These are phyloP conservation scores for Solanum bulbocastanum DNA, from an alignment of 257 asterid genomes.

Conservation along the genomic window DNA sequence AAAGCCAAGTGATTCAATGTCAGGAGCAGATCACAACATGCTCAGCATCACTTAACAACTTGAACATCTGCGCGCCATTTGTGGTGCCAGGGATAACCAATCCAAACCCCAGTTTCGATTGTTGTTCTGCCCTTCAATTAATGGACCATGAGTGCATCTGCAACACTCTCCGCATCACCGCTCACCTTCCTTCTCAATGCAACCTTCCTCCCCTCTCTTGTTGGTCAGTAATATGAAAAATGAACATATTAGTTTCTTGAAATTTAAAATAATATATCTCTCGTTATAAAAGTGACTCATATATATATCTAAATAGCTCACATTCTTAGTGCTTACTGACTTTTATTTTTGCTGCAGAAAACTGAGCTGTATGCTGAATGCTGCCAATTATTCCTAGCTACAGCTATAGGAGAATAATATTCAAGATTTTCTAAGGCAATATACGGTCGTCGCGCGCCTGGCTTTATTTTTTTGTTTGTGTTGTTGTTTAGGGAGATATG, in stretches of 20 bases:
- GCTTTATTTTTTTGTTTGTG: neutral
- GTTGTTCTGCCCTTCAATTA: constrained; percentile 20
- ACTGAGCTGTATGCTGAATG: constrained; percentile 9
- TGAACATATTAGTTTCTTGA: neutral
- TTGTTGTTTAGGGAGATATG: neutral
- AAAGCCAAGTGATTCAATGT: neutral
- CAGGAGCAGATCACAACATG: constrained; percentile 14
- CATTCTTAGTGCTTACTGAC: neutral
- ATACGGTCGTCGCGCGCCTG: too few relatives aligned
- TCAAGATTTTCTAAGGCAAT: neutral
- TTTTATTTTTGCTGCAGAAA: constrained; percentile 6
- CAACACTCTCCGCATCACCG: constrained; percentile 28
- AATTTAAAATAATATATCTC: neutral
- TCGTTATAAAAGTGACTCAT: too few relatives aligned
- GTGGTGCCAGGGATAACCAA: constrained; percentile 11
- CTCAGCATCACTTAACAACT: constrained; percentile 24
- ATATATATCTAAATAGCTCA: neutral
- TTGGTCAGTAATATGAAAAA: neutral
- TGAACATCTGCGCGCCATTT: constrained; percentile 23
- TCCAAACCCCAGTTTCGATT: constrained; percentile 11
- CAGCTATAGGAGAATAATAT: constrained; percentile 1
- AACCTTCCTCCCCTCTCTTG: constrained; percentile 42
- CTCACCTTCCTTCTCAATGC: constrained; percentile 44
- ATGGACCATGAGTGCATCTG: constrained; percentile 28
- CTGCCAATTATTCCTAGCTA: neutral